A percentile compares a stretch with the other conserved stretches of the same genome.
These are phyloP conservation scores for Plasmopara viticola DNA, from an alignment of 352 stramenopile species.

Conservation along the genomic window DNA sequence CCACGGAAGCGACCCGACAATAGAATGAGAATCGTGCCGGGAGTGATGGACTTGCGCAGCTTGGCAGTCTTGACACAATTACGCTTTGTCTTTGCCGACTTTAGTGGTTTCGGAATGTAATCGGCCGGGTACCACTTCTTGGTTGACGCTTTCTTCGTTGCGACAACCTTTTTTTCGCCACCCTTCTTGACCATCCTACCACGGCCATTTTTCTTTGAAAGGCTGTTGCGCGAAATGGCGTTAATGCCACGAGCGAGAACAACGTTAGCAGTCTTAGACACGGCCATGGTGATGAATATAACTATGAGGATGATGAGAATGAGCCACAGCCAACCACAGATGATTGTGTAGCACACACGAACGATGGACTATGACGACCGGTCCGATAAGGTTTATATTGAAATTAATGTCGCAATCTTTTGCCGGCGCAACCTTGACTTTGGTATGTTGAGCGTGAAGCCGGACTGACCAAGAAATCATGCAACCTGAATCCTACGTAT, in stretches of 20 bases:
- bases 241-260: constrained; percentile 74
- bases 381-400: no score
- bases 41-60: constrained; percentile 93
- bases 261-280: constrained; percentile 50
- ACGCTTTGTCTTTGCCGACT: constrained; percentile 62
- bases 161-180: constrained; percentile 53
- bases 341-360: constrained; percentile 9
- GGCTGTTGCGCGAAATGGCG: constrained; percentile 63
- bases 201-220: constrained; percentile 55
- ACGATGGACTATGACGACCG: no score
- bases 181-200: constrained; percentile 57
- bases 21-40: constrained; percentile 97
- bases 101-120: constrained; percentile 54
- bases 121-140: constrained; percentile 77
- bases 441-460: no score
- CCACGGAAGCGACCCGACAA: constrained; percentile 95
- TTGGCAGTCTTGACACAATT: constrained; percentile 88
- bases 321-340: constrained; percentile 22
- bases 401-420: no score
- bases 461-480: no score
- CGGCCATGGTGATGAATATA: constrained; percentile 53
- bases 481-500: no score
- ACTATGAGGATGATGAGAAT: constrained; percentile 25
- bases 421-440: no score
- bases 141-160: constrained; percentile 34